Evolutionary conservation across 2,329 filamentous ascomycete species (phyloP).

Genomic region (Venturia nashicola): DNA sequence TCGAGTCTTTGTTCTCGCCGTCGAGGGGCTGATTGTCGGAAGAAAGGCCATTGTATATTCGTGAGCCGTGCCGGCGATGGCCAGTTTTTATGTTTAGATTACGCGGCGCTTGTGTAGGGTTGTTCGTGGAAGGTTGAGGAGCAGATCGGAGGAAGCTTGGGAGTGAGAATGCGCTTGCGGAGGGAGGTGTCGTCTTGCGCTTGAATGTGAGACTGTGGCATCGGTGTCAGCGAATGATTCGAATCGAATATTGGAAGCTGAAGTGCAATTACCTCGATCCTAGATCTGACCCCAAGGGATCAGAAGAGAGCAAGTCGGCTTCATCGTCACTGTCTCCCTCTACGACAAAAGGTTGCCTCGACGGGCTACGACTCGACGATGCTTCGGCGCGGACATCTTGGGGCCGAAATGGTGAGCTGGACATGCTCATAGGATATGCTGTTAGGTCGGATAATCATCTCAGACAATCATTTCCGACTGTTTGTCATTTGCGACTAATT

Average conservation of each 20-base stretch:
- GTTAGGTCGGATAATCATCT: background rate
- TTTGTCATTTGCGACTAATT: background rate
- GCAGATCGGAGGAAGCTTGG: constrained; percentile 28
- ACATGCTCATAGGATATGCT: constrained; percentile 8
- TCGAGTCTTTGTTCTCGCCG: constrained; percentile 32
- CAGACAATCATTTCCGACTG: background rate
- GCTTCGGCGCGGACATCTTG: background rate
- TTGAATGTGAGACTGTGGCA: constrained; percentile 52
- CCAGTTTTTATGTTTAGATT: constrained; percentile 6
- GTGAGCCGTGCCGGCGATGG: constrained; percentile 17
- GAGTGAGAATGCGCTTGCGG: constrained; percentile 25
- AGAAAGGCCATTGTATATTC: constrained; percentile 28
- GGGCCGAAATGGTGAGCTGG: constrained; percentile 4
- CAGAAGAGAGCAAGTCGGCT: constrained; percentile 38
- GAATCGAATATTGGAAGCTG: background rate
- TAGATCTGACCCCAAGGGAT: constrained; percentile 41
- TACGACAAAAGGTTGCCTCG: constrained; percentile 10
- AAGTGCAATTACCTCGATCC: constrained; percentile 27
- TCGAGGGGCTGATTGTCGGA: constrained; percentile 26
- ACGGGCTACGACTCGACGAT: constrained; percentile 1
- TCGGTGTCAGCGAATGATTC: background rate
- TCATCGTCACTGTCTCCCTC: constrained; percentile 37
- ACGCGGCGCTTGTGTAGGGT: constrained; percentile 16
- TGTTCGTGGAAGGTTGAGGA: constrained; percentile 17
- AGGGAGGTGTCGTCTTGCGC: constrained; percentile 45